Evolutionary conservation across 805 yeast species (phyloP).

Genomic region (Kazachstania psychrophila): DNA sequence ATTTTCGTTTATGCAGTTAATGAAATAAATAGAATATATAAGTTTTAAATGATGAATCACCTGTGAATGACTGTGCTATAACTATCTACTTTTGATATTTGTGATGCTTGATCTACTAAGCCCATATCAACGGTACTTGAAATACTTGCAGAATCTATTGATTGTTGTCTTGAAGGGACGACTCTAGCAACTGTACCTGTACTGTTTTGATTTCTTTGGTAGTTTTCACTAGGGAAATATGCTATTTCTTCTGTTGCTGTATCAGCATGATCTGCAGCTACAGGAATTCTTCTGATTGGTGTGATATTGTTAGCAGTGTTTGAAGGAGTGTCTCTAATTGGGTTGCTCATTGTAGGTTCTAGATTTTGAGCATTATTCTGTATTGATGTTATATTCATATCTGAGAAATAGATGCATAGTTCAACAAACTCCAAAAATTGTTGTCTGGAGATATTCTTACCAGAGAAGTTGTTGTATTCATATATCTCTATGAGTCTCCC

Average conservation of each 20-base stretch:
- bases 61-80: conserved; percentile 11
- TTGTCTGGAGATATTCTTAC: conserved; percentile 45
- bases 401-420: conserved; percentile 30
- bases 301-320: not conserved
- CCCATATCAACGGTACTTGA: no score
- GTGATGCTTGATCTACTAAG: no score
- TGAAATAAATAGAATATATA: no score
- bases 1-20: no score
- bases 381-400: conserved; percentile 12
- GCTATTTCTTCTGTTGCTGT: conserved; percentile 7
- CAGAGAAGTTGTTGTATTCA: conserved; percentile 62
- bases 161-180: not conserved
- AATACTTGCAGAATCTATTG: no score
- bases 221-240: conserved; percentile 11
- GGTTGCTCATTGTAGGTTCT: not conserved
- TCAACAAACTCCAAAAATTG: conserved; percentile 56
- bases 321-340: not conserved
- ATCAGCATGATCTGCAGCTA: not conserved
- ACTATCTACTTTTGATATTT: conserved; percentile 9
- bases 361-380: not conserved
- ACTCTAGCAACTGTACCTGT: conserved; percentile 16
- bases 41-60: no score
- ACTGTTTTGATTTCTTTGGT: conserved; percentile 13
- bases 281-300: not conserved
- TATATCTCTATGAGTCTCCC: conserved; percentile 42